phyloP scores from a whole-genome alignment of 2,329 filamentous ascomycete species.

The Parascedosporium putredinis region DNA sequence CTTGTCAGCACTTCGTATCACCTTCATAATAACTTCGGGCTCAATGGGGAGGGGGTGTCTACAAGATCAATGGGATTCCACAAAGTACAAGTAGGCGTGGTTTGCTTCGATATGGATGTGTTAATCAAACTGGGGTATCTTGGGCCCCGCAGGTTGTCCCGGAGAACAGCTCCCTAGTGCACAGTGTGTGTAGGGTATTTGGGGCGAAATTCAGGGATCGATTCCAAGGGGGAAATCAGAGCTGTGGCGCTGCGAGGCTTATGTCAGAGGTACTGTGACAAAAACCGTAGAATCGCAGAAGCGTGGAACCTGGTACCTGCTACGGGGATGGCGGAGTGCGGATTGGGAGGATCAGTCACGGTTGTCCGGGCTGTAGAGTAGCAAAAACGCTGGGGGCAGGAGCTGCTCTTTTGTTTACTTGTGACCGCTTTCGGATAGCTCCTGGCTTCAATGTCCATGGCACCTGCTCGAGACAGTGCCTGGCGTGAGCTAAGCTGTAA shows the following conservation, averaged over 20 bases:
- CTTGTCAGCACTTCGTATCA: too few relatives aligned
- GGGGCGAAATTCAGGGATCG: background rate
- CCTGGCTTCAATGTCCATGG: constrained; percentile 1
- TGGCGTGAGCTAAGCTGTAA: background rate
- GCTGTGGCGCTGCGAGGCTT: background rate
- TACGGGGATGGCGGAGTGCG: background rate
- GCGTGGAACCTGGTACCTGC: background rate
- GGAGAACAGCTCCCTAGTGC: constrained; percentile 9
- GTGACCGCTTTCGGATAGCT: constrained; percentile 24
- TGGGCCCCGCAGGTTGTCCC: constrained; percentile 11
- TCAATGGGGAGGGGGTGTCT: too few relatives aligned
- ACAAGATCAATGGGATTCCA: too few relatives aligned
- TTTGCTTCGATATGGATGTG: too few relatives aligned
- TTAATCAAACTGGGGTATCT: constrained; percentile 6
- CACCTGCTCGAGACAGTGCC: too few relatives aligned
- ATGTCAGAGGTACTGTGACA: background rate
- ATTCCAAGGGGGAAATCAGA: background rate
- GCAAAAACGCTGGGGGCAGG: background rate
- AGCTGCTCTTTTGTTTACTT: constrained; percentile 11
- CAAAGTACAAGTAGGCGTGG: too few relatives aligned
- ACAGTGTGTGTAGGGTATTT: background rate
- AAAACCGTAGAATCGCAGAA: background rate
- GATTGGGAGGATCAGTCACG: too few relatives aligned
- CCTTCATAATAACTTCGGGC: too few relatives aligned
- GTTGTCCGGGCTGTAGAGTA: constrained; percentile 3